Evolutionary conservation across 1,284 basidiomycete genomes (phyloP).

Genomic region (Ceratobasidium theobromae): DNA sequence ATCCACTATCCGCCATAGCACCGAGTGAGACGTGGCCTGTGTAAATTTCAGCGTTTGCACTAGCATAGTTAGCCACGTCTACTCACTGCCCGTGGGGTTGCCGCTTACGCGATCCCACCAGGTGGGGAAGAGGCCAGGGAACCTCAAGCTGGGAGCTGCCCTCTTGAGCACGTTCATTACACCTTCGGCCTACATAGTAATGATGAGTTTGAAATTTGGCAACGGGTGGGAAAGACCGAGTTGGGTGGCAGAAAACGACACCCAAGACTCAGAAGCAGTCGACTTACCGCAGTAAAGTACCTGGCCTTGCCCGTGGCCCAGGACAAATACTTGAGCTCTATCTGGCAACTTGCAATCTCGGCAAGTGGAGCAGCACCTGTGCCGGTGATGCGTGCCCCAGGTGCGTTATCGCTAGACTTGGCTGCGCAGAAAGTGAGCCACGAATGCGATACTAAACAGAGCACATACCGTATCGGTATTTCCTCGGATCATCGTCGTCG

Average conservation of each 20-base stretch:
- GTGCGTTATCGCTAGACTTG: slow-evolving; percentile 33
- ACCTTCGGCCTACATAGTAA: slow-evolving; percentile 40
- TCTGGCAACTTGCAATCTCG: slow-evolving; percentile 57
- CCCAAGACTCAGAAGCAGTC: background rate
- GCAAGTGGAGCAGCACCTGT: slow-evolving; percentile 46
- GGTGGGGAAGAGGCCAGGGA: slow-evolving; percentile 38
- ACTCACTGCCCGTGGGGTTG: slow-evolving; percentile 34
- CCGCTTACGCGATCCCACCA: slow-evolving; percentile 37
- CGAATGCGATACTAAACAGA: background rate
- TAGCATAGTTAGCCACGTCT: slow-evolving; percentile 1
- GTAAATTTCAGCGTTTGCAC: background rate
- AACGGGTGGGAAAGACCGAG: background rate
- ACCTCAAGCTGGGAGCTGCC: slow-evolving; percentile 34
- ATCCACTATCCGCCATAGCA: slow-evolving; percentile 63
- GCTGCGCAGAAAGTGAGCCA: background rate
- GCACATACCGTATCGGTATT: slow-evolving; percentile 45
- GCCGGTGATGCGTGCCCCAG: slow-evolving; percentile 44
- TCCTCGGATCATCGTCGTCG: slow-evolving; percentile 10
- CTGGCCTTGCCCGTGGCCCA: slow-evolving; percentile 40
- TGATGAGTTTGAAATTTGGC: background rate
- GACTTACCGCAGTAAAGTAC: slow-evolving; percentile 22
- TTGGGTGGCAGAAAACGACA: background rate
- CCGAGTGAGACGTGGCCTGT: slow-evolving; percentile 60
- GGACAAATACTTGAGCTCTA: slow-evolving; percentile 61
- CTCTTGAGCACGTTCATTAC: slow-evolving; percentile 53